Evolutionary conservation across 2,329 filamentous ascomycete species (phyloP), one percentile per base, ranked within the genome.

Genomic region (Chaetothyriales sp.): DNA sequence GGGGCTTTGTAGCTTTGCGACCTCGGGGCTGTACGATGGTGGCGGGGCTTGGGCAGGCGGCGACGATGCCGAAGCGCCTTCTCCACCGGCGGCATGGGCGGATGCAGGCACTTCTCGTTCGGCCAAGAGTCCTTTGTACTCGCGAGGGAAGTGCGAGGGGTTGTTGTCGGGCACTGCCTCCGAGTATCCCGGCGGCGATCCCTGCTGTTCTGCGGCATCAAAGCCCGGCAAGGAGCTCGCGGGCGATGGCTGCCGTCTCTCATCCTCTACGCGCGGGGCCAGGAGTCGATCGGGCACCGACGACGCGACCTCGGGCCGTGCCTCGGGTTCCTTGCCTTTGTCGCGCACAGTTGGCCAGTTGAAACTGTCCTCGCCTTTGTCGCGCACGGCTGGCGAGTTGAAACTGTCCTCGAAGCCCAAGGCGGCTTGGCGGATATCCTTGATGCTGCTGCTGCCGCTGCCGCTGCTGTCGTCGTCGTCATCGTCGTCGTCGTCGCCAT

Each of bases 351-450:
- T 49, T 44, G 61, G 61, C 15, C 66, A 63, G 22, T 25, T 25
- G 22, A 25, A 25, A 66, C 95, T 84, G 64, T 98, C 92, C 48
- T 94, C 90, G 64, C 57, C 33, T 15, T 62, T 54, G 61, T 51
- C 19, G 3, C 18, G 19, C 18, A 64, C 52, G 37, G 58, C 50
- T 25, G 22, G 22, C 6, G 22, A 25, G 22, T 25, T 25, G 22
- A 25, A 25, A 66, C 95, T 84, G 64, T 98, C 92, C 48, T 94
- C 90, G 64, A 97, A 97, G 0, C 89, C 88, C 61, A 70, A 53
- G 28, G 63, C 63, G 5, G 61, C 71, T 44, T 86, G 88, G 47
- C 79, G 78, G 9, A 15, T 15, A 15, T 15, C 15, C 4, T 15
- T 5, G 15, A 15, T 13, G 47, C 87, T 86, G 54, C 80, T 85